These are phyloP conservation scores for Allantophomopsis lycopodina DNA, from an alignment of 2,329 filamentous ascomycete genomes.

Conservation along the genomic window DNA sequence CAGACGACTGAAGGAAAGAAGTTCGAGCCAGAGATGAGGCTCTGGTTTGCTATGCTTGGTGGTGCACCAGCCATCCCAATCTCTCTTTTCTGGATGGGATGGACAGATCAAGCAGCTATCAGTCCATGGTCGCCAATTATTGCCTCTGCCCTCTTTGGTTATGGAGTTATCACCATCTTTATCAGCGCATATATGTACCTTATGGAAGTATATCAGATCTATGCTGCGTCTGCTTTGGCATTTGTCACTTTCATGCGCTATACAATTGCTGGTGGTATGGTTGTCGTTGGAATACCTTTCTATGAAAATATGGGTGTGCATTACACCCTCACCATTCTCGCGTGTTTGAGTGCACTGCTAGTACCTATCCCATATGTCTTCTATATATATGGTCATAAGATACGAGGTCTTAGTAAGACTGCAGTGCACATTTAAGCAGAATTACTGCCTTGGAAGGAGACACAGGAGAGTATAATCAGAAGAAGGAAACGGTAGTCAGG, in stretches of 20 bases:
- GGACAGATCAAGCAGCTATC: constrained; percentile 24
- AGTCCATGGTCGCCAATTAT: constrained; percentile 26
- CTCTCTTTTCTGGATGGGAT: constrained; percentile 30
- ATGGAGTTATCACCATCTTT: constrained; percentile 26
- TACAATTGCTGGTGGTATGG: constrained; percentile 21
- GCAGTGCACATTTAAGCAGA: neutral
- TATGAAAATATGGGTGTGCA: neutral
- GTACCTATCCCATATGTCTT: neutral
- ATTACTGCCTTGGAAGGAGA: too few relatives aligned
- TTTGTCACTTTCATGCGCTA: constrained; percentile 25
- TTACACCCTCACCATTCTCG: neutral
- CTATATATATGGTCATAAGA: neutral
- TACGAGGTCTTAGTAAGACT: neutral
- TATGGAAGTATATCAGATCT: constrained; percentile 22
- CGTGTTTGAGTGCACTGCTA: neutral
- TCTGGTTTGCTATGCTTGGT: constrained; percentile 25
- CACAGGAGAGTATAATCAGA: too few relatives aligned
- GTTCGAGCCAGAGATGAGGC: constrained; percentile 21
- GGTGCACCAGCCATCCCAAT: constrained; percentile 23
- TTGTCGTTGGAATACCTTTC: constrained; percentile 12
- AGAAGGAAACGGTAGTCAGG: too few relatives aligned
- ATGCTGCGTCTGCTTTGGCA: constrained; percentile 21
- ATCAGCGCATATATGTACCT: constrained; percentile 28
- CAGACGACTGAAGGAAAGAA: constrained; percentile 4
- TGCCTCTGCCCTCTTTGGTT: constrained; percentile 24